These are phyloP conservation scores for Parasitella parasitica DNA, from an alignment of 371 early-diverging fungal genomes.

Conservation along the genomic window DNA sequence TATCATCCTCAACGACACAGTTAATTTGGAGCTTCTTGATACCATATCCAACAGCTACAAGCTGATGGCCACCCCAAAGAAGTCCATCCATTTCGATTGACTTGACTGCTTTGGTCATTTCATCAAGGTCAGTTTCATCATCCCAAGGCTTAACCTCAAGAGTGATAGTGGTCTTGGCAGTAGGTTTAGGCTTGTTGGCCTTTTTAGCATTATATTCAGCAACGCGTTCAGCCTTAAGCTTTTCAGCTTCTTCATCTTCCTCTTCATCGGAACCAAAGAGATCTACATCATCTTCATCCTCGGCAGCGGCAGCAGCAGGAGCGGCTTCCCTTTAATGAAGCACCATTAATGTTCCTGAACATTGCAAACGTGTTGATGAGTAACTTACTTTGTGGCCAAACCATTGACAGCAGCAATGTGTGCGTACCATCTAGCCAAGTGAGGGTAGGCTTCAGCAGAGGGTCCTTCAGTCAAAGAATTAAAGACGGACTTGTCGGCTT, in stretches of 20 bases:
- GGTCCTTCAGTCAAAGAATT: constrained; percentile 79
- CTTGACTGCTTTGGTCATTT: constrained; percentile 72
- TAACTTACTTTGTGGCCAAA: constrained; percentile 52
- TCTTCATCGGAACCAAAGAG: constrained; percentile 93
- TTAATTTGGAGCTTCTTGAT: constrained; percentile 87
- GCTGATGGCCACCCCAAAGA: constrained; percentile 83
- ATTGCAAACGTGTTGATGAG: not conserved
- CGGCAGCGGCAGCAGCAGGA: constrained; percentile 40
- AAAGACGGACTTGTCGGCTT: constrained; percentile 87
- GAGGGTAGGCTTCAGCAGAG: constrained; percentile 75
- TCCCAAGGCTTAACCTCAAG: constrained; percentile 98
- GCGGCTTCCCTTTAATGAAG: constrained; percentile 23
- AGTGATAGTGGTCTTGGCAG: constrained; percentile 91
- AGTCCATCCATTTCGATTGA: constrained; percentile 86
- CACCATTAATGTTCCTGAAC: not conserved
- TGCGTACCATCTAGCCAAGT: constrained; percentile 94
- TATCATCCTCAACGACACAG: constrained; percentile 92
- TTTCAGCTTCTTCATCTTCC: constrained; percentile 91
- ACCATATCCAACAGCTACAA: constrained; percentile 87
- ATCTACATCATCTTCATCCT: constrained; percentile 81
- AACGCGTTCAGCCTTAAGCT: constrained; percentile 83
- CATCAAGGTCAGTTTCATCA: constrained; percentile 89
- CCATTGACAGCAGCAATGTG: constrained; percentile 81
- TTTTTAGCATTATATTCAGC: constrained; percentile 94
- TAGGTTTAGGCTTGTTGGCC: constrained; percentile 88